Base-by-base conservation (phyloP, 805 yeast species). In the Wickerhamiella azymoides region DNA sequence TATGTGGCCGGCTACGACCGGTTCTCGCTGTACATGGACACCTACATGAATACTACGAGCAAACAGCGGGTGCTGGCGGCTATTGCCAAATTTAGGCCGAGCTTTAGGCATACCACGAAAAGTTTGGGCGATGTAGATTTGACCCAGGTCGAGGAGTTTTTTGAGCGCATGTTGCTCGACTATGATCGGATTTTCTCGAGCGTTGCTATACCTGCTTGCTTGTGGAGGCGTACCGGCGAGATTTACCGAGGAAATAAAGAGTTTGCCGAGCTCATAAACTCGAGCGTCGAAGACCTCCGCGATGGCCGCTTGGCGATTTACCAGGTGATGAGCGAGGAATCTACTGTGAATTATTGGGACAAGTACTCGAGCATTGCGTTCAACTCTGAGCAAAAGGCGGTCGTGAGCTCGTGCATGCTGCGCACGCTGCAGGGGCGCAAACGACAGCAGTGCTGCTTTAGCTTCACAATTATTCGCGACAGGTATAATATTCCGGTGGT, bases 271-370 rank as follows among this genome's bases (percentile, higher is more conserved):
- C 63, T 89, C 46, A 96, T 89, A 1, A 94, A 86, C 17, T 94
- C 84, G 19, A 74, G 77, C 25, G 84, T 89, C 1, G 96, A 88
- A 58, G 95, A 86, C 59, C 65, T 89, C 57, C 77, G 92, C 52
- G 95, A 89, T 61, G 97, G 97, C 10, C 83, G 80, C 54, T 65
- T 86, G 52, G 92, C 96, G 1, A 84, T 89, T 39, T 88, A 88
- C 63, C 96, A 89, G 64, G 66, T 89, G 50, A 82, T 89, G 95
- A 79, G 86, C 42, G 96, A 88, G 61, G 96, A 88, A 54, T 82
- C 94, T 57, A 93, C 96, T 24, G 96, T 89, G 16, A 88, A 85
- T 56, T 89, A 85, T 60, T 89, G 97, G 97, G 97, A 89, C 57
- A 88, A 88, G 60, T 89, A 88, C 57, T 96, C 96, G 2, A 86